Evolutionary conservation across 176 grass and related monocot species (phyloP).

Genomic region (Secale cereale): DNA sequence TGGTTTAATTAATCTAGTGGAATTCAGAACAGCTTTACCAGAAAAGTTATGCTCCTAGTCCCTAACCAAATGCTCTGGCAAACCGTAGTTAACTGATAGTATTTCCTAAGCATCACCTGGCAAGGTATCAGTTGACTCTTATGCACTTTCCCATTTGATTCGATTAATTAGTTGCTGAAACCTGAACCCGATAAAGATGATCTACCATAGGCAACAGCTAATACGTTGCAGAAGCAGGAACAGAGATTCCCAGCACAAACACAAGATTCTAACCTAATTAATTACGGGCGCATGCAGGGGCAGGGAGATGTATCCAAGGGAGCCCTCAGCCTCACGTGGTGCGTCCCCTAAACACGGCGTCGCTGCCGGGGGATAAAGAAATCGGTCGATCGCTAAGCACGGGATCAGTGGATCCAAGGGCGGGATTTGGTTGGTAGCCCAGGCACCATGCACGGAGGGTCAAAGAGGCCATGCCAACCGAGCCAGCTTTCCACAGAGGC

Average conservation of each 20-base stretch:
- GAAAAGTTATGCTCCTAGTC: too few species aligned
- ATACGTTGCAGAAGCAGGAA: constrained; percentile 1
- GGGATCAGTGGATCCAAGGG: background rate
- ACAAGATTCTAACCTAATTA: constrained; percentile 31
- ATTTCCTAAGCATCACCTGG: background rate
- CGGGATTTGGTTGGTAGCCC: background rate
- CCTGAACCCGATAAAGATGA: constrained; percentile 24
- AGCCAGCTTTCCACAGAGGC: background rate
- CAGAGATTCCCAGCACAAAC: constrained; percentile 50
- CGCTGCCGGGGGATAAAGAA: constrained; percentile 15
- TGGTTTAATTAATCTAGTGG: background rate
- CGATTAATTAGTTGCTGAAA: background rate
- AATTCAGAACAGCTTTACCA: background rate
- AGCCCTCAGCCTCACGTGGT: constrained; percentile 45
- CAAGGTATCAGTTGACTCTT: background rate
- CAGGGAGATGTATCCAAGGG: constrained; percentile 26
- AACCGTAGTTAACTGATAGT: background rate
- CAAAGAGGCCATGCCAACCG: constrained; percentile 7
- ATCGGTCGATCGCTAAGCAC: background rate
- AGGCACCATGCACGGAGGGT: background rate
- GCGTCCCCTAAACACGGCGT: constrained; percentile 41
- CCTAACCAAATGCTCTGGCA: background rate
- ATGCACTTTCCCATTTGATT: background rate
- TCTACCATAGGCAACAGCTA: background rate
- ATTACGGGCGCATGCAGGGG: background rate